A percentile compares a stretch with the other conserved stretches of the same genome.
Evolutionary conservation across 2,329 filamentous ascomycete species (phyloP).

Genomic region (Talaromyces sp.): DNA sequence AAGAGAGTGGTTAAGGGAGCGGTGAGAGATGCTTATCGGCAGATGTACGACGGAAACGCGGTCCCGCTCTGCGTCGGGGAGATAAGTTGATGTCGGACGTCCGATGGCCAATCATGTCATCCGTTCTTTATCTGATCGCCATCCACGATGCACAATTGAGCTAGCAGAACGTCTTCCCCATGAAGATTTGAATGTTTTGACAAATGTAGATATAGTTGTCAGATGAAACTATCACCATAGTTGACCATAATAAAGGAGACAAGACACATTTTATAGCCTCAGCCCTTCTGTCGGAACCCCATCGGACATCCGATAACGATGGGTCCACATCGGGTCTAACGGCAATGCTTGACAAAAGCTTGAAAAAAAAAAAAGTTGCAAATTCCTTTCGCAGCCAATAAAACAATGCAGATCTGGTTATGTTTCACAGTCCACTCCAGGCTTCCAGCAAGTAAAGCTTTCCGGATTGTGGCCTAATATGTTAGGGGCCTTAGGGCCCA

Average conservation of each 20-base stretch:
- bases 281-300: not conserved
- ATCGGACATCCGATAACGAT: not conserved
- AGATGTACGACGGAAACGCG: not conserved
- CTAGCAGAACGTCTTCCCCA: not conserved
- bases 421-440: not conserved
- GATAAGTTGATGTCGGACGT: slow-evolving; percentile 7
- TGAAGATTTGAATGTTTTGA: too few relatives aligned
- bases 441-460: not conserved
- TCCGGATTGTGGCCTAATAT: not conserved
- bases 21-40: not conserved
- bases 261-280: not conserved
- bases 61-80: slow-evolving; percentile 8
- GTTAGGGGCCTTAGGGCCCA: not conserved
- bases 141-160: too few relatives aligned
- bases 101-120: slow-evolving; percentile 5
- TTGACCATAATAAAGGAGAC: not conserved
- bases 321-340: slow-evolving; percentile 8
- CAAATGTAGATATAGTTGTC: too few relatives aligned
- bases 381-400: not conserved
- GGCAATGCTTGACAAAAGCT: not conserved
- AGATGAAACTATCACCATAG: not conserved
- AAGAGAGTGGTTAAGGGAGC: not conserved
- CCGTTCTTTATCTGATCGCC: not conserved
- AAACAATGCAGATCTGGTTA: not conserved
- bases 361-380: not conserved